Percentiles rank a stretch among this genome's conserved stretches.
phyloP scores from a whole-genome alignment of 495 filamentous ascomycete species.

The Aspergillus haitiensis region DNA sequence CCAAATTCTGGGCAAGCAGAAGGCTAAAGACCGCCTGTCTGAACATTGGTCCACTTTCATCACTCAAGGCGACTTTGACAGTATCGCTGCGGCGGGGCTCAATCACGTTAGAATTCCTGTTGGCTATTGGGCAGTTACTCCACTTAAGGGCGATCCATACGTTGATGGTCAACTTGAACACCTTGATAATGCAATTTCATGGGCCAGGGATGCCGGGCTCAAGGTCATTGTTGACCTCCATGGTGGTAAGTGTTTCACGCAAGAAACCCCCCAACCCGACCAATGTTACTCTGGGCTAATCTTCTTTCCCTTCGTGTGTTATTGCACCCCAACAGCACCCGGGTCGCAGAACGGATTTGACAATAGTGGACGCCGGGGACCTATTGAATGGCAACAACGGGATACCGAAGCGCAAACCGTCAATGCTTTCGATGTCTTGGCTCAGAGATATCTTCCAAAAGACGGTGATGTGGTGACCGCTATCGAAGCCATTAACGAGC shows the following conservation, averaged over 20 bases:
- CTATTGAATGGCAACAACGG: constrained; percentile 62
- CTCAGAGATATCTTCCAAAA: constrained; percentile 53
- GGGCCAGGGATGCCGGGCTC: constrained; percentile 62
- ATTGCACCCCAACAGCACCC: constrained; percentile 49
- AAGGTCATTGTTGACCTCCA: constrained; percentile 73
- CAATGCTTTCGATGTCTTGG: constrained; percentile 57
- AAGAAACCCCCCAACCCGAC: neutral
- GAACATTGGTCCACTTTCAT: constrained; percentile 66
- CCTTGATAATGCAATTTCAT: constrained; percentile 65
- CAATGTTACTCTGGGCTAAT: constrained; percentile 6
- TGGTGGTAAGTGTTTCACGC: constrained; percentile 52
- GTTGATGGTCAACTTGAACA: constrained; percentile 69
- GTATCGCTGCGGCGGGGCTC: constrained; percentile 64
- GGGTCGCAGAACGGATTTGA: constrained; percentile 84
- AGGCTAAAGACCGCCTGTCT: constrained; percentile 47
- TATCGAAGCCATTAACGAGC: constrained; percentile 76
- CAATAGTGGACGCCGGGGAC: constrained; percentile 67
- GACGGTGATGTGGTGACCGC: constrained; percentile 66
- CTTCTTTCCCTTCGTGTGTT: constrained; percentile 13
- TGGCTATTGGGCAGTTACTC: constrained; percentile 72
- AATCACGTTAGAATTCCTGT: constrained; percentile 80
- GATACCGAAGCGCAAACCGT: constrained; percentile 58
- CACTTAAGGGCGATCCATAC: constrained; percentile 63
- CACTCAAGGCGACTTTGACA: constrained; percentile 63
- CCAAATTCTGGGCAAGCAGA: constrained; percentile 48